Percentiles rank a stretch among this genome's conserved stretches.
Conservation (phyloP, 768 basidiomycete species). For the Pleurotus sapidus region DNA sequence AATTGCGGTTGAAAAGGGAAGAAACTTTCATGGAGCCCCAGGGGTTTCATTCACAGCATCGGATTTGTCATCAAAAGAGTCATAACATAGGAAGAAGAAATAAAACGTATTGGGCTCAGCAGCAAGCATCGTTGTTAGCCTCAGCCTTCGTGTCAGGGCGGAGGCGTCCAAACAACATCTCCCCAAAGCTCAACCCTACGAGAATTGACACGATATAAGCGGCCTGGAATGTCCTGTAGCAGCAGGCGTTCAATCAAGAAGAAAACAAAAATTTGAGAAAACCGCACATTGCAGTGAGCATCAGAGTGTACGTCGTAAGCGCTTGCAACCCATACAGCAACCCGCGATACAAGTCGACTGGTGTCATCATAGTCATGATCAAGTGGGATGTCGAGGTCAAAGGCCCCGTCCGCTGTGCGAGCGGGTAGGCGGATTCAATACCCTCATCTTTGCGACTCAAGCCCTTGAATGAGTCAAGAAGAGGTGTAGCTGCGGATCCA, state of each 20-base stretch:
- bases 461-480: background rate
- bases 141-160: slow-evolving; percentile 12
- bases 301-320: slow-evolving; percentile 63
- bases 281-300: slow-evolving; percentile 79
- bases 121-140: background rate
- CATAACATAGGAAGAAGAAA: background rate
- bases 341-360: slow-evolving; percentile 66
- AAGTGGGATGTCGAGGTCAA: no score
- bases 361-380: no score
- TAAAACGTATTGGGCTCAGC: background rate
- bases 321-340: slow-evolving; percentile 60
- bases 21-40: no score
- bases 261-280: background rate
- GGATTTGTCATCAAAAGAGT: no score
- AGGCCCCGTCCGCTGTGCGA: no score
- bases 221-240: slow-evolving; percentile 75
- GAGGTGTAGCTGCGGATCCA: background rate
- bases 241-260: background rate
- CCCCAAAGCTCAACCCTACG: slow-evolving; percentile 69
- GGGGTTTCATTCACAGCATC: no score
- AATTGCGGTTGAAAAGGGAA: no score
- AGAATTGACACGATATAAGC: slow-evolving; percentile 74
- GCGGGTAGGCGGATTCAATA: slow-evolving; percentile 9
- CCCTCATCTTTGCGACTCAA: slow-evolving; percentile 17
- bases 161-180: slow-evolving; percentile 65